Base-by-base conservation (phyloP, 352 stramenopile genomes). In the Blastocystis sp. region DNA sequence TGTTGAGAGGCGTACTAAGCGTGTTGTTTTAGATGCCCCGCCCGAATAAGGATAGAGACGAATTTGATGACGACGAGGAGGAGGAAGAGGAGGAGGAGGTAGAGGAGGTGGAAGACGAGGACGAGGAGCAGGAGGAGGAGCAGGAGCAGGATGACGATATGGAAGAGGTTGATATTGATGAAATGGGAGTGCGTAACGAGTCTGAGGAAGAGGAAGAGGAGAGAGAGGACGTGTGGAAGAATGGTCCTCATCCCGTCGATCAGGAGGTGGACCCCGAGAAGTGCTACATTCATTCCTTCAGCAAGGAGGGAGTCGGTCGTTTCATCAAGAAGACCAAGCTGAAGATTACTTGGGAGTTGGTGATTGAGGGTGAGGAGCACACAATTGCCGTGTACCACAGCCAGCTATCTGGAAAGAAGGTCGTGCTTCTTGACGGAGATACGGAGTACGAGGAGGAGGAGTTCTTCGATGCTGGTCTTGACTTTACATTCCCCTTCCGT, bases 321-420 rank as follows among this genome's bases (percentile, higher is more conserved):
- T 81, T 81, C 71, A 49, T 81, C n/a, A 81, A 81, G 56, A 81
- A 81, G 71, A 86, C 76, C 51, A 86, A 86, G 53, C 61, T 86
- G 69, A 86, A 86, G 69, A 84, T 86, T 34, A 86, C 76, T 34
- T 86, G 76, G 76, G 76, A 86, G 46, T 53, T 86, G n/a, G 69
- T 86, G 18, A 84, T 86, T 71, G 76, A 86, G 21, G 64, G 64
- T 38, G 76, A 78, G 49, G 76, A 86, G 44, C 76, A 86, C 21
- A 86, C 76, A 16, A 78, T 86, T n/a, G 48, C 76, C 32, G 69
- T 86, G 34, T 86, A 86, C 36, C 76, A 86, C 77, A 86, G 77
- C 40, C 77, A 86, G 67, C 59, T 86, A 16, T 86, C 77, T 77
- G 77, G 77, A 63, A 86, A 86, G 77, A 86, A 86, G 67, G 71